Evolutionary conservation across 805 yeast genomes (phyloP).

Genomic region (Pichia nakasei): DNA sequence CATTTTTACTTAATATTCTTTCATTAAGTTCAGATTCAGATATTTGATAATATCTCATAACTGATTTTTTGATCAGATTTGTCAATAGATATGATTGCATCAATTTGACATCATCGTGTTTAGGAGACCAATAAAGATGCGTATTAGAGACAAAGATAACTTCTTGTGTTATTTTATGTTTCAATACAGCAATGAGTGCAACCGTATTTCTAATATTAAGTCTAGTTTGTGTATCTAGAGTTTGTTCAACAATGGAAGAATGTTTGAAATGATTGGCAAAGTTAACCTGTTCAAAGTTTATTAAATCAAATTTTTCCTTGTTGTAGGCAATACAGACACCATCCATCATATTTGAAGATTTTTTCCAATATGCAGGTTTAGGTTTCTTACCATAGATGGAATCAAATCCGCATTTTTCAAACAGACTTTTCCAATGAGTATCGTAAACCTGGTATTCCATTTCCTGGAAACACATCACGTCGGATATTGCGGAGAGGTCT

Average conservation of each 20-base stretch:
- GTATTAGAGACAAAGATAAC: constrained; percentile 45
- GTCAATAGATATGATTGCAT: constrained; percentile 42
- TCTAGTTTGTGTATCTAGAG: constrained; percentile 28
- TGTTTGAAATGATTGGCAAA: constrained; percentile 25
- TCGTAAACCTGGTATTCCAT: constrained; percentile 25
- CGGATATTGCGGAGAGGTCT: constrained; percentile 30
- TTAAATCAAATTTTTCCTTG: constrained; percentile 35
- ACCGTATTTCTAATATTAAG: constrained; percentile 46
- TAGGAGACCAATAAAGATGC: constrained; percentile 51
- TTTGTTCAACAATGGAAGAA: constrained; percentile 23
- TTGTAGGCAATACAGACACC: constrained; percentile 53
- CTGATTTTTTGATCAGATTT: constrained; percentile 22
- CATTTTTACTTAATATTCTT: constrained; percentile 7
- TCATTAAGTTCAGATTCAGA: constrained; percentile 9
- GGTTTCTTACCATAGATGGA: constrained; percentile 42
- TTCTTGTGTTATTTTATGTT: constrained; percentile 34
- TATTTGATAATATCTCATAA: constrained; percentile 16
- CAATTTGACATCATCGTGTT: constrained; percentile 44
- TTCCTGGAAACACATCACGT: constrained; percentile 45
- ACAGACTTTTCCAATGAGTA: constrained; percentile 18
- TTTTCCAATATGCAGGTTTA: constrained; percentile 45
- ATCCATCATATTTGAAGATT: constrained; percentile 40
- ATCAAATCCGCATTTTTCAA: constrained; percentile 29
- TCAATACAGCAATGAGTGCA: constrained; percentile 40
- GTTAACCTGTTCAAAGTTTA: constrained; percentile 26